A percentile compares a stretch with the other conserved stretches of the same genome.
Conservation (phyloP, 2,329 filamentous ascomycete genomes). For the Kalmusia sp. region DNA sequence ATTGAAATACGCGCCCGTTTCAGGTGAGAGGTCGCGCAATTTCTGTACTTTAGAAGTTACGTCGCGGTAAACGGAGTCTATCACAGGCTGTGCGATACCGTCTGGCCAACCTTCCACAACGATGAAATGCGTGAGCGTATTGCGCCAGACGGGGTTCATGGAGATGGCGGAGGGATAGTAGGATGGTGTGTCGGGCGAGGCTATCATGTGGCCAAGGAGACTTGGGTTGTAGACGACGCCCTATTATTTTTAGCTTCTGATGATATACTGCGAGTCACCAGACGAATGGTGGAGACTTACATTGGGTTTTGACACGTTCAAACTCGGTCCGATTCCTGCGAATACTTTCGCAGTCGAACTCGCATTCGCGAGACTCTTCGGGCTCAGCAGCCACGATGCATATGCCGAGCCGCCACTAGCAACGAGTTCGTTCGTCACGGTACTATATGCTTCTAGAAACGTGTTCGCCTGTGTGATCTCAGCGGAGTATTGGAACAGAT, state of each 20-base stretch:
- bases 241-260: constrained; percentile 11
- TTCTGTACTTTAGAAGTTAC: constrained; percentile 26
- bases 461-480: constrained; percentile 16
- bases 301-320: constrained; percentile 17
- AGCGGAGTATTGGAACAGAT: constrained; percentile 21
- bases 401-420: constrained; percentile 26
- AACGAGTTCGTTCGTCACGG: constrained; percentile 26
- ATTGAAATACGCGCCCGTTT: constrained; percentile 38
- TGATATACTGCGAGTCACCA: background rate
- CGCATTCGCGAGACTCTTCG: constrained; percentile 23
- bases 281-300: constrained; percentile 11
- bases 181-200: constrained; percentile 12
- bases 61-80: constrained; percentile 24
- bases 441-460: constrained; percentile 18
- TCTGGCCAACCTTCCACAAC: constrained; percentile 23
- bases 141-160: constrained; percentile 35
- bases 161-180: constrained; percentile 24
- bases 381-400: constrained; percentile 29
- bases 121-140: constrained; percentile 29
- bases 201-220: constrained; percentile 33
- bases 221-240: constrained; percentile 20
- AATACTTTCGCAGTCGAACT: constrained; percentile 21
- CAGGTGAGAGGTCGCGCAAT: constrained; percentile 23
- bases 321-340: constrained; percentile 23
- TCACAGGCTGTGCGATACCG: constrained; percentile 6